Percentiles rank a stretch among this genome's conserved stretches.
Conservation (phyloP, 345 rosid species). For the Eucalyptus erythrocorys region DNA sequence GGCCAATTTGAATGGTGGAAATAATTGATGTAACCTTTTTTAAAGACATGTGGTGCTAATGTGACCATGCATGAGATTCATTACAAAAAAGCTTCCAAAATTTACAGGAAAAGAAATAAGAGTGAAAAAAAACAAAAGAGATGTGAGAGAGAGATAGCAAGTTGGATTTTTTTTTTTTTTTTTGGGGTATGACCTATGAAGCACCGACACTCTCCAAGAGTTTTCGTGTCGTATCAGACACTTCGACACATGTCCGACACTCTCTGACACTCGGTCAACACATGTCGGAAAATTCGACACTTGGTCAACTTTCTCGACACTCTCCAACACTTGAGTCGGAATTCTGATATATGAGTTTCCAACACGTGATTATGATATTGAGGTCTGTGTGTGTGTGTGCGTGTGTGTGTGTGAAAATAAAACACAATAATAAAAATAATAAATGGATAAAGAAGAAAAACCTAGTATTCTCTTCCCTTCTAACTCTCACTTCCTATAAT, state of each 20-base stretch:
- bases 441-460: too few relatives aligned
- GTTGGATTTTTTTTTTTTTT: too few relatives aligned
- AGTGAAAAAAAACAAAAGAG: neutral
- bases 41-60: neutral
- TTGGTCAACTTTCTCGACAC: accelerated
- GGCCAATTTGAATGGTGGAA: neutral
- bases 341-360: accelerated
- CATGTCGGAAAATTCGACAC: accelerated
- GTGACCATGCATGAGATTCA: neutral
- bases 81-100: neutral
- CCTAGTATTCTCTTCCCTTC: too few relatives aligned
- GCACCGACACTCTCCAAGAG: too few relatives aligned
- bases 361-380: accelerated
- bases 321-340: too few relatives aligned
- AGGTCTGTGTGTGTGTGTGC: too few relatives aligned
- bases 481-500: too few relatives aligned
- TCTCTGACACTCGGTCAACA: too few relatives aligned
- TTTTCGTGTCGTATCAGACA: accelerated
- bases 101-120: neutral
- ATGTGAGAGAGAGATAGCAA: neutral
- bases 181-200: too few relatives aligned
- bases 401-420: too few relatives aligned
- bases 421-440: too few relatives aligned
- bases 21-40: neutral
- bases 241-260: accelerated